Evolutionary conservation across 768 basidiomycete species (phyloP).

Genomic region (Rhizopogon salebrosus): DNA sequence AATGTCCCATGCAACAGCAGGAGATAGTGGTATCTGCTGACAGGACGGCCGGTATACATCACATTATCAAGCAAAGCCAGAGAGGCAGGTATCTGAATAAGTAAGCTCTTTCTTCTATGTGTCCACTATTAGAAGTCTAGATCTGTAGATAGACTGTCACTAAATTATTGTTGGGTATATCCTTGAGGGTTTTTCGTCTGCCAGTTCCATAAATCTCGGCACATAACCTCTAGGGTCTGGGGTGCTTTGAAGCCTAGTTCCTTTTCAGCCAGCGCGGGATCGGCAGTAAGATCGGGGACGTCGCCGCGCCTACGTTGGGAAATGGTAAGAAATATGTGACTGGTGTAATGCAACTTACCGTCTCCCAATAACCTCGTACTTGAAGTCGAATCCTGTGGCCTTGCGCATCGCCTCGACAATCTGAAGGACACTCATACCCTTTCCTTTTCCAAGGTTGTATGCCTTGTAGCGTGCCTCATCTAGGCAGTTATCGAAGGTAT

Average conservation of each 20-base stretch:
- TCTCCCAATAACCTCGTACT: constrained; percentile 85
- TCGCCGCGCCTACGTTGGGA: constrained; percentile 67
- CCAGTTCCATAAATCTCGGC: constrained; percentile 98
- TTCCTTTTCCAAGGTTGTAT: constrained; percentile 94
- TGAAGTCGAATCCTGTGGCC: constrained; percentile 83
- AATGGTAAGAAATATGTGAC: constrained; percentile 1
- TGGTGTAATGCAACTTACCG: constrained; percentile 52
- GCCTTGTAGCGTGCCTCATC: constrained; percentile 72
- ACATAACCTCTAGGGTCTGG: constrained; percentile 85
- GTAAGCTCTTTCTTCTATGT: constrained; percentile 4
- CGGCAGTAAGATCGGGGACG: constrained; percentile 93
- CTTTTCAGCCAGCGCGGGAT: constrained; percentile 84
- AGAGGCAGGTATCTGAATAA: neutral
- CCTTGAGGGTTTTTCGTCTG: constrained; percentile 88
- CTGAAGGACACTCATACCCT: constrained; percentile 87
- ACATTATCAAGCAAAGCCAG: neutral
- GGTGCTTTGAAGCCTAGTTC: constrained; percentile 91
- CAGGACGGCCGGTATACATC: neutral
- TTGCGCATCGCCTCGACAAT: constrained; percentile 94
- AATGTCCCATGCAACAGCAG: constrained; percentile 44
- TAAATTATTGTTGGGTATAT: constrained; percentile 37
- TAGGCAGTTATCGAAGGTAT: constrained; percentile 48
- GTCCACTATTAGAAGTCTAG: constrained; percentile 17
- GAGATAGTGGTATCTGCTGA: neutral
- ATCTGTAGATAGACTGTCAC: constrained; percentile 8